Conservation (phyloP, 441 rosid species). For the Populus tomentosa region DNA sequence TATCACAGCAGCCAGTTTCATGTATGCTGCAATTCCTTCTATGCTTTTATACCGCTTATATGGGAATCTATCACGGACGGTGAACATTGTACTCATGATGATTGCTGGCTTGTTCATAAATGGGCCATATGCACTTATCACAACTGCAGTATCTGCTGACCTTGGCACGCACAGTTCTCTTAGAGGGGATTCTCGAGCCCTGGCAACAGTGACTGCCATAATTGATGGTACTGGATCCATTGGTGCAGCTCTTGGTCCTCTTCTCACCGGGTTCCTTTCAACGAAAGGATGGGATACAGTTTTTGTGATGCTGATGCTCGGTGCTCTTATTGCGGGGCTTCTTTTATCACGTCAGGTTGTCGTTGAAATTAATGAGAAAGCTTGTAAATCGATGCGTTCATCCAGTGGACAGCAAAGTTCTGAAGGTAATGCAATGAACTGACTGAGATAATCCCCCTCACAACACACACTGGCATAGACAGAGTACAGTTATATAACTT, state of each 20-base stretch:
- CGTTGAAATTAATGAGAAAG: constrained; percentile 41
- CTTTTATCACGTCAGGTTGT: constrained; percentile 60
- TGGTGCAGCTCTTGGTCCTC: constrained; percentile 92
- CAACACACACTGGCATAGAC: background rate
- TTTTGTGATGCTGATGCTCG: constrained; percentile 61
- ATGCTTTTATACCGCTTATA: constrained; percentile 60
- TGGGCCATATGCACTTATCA: constrained; percentile 87
- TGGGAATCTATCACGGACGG: constrained; percentile 54
- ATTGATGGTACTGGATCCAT: constrained; percentile 93
- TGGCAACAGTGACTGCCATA: constrained; percentile 93
- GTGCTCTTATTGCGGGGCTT: constrained; percentile 79
- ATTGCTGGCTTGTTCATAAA: constrained; percentile 81
- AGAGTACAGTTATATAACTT: background rate
- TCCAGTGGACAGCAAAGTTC: constrained; percentile 31
- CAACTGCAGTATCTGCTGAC: constrained; percentile 87
- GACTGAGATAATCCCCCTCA: background rate
- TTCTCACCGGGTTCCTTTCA: constrained; percentile 82
- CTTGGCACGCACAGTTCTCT: constrained; percentile 86
- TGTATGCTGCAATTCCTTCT: constrained; percentile 77
- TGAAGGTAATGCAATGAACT: constrained; percentile 49
- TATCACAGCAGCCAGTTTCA: constrained; percentile 67
- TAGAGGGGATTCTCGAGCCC: constrained; percentile 84
- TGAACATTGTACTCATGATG: constrained; percentile 83
- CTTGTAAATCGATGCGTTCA: constrained; percentile 17
- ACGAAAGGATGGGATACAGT: constrained; percentile 68